Evolutionary conservation across 306 rosid species (phyloP).

Genomic region (Gleditsia sinensis): DNA sequence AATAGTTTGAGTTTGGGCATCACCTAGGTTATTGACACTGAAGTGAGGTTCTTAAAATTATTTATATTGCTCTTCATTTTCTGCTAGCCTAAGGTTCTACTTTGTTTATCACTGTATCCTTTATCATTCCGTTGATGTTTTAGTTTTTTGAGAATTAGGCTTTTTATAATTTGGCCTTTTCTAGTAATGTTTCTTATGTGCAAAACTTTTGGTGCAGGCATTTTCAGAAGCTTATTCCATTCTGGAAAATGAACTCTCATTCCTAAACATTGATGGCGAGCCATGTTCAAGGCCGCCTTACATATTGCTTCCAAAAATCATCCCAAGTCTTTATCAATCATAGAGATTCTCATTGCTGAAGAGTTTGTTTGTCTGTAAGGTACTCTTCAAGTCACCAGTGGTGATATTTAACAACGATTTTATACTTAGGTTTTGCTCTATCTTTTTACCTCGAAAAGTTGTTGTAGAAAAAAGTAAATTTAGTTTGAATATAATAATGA

Average conservation of each 20-base stretch:
- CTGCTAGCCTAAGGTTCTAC: background rate
- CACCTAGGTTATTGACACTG: too few species aligned
- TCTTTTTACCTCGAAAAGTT: background rate
- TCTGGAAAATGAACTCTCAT: constrained; percentile 54
- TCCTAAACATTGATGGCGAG: constrained; percentile 43
- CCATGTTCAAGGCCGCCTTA: constrained; percentile 35
- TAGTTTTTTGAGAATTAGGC: background rate
- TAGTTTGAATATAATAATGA: background rate
- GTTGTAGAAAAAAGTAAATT: background rate
- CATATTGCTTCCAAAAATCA: constrained; percentile 57
- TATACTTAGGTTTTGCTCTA: background rate
- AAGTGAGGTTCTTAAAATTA: too few species aligned
- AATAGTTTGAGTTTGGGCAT: too few species aligned
- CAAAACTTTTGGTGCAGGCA: constrained; percentile 44
- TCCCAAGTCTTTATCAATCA: constrained; percentile 55
- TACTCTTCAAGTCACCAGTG: constrained; percentile 13
- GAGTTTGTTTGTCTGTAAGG: constrained; percentile 35
- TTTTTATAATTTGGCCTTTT: background rate
- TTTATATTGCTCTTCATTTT: background rate
- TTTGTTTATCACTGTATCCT: background rate
- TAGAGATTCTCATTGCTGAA: constrained; percentile 33
- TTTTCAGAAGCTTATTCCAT: constrained; percentile 69
- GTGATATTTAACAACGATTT: background rate
- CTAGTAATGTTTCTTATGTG: constrained; percentile 14
- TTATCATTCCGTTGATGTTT: background rate